Evolutionary conservation across 805 yeast species (phyloP).

Genomic region (Hanseniaspora guilliermondii): DNA sequence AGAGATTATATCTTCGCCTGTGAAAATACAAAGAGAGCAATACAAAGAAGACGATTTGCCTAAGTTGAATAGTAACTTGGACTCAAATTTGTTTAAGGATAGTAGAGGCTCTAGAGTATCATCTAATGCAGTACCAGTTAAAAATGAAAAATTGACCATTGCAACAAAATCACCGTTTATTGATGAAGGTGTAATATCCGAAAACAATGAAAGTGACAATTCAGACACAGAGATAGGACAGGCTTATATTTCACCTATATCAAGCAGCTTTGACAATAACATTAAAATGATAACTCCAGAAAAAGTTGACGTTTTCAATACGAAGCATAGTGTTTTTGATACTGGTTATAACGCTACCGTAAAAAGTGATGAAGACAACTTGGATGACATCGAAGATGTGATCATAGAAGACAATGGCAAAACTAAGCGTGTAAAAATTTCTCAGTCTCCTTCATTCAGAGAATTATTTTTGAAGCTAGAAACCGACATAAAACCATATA

Average conservation of each 20-base stretch:
- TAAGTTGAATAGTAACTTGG: slow-evolving; percentile 8
- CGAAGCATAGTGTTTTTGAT: background rate
- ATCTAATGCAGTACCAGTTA: background rate
- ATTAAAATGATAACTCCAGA: background rate
- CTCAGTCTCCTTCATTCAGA: slow-evolving; percentile 12
- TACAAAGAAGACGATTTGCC: slow-evolving; percentile 9
- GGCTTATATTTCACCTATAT: background rate
- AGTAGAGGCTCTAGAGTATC: background rate
- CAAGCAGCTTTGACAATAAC: background rate
- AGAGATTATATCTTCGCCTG: slow-evolving; percentile 8
- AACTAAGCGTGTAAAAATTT: background rate
- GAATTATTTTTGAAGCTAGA: slow-evolving; percentile 12
- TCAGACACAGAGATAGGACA: slow-evolving; percentile 3
- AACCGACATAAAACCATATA: slow-evolving; percentile 3
- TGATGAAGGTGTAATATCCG: background rate
- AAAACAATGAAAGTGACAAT: background rate
- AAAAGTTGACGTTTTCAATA: background rate
- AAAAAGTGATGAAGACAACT: background rate
- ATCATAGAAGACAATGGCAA: background rate
- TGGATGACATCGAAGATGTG: background rate
- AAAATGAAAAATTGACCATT: background rate
- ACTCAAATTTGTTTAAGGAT: slow-evolving; percentile 1
- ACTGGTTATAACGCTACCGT: background rate
- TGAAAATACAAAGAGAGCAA: slow-evolving; percentile 9
- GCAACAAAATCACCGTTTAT: background rate